Evolutionary conservation across 1,139 yeast genomes (phyloP).

Genomic region (Zygoascus hellenicus): DNA sequence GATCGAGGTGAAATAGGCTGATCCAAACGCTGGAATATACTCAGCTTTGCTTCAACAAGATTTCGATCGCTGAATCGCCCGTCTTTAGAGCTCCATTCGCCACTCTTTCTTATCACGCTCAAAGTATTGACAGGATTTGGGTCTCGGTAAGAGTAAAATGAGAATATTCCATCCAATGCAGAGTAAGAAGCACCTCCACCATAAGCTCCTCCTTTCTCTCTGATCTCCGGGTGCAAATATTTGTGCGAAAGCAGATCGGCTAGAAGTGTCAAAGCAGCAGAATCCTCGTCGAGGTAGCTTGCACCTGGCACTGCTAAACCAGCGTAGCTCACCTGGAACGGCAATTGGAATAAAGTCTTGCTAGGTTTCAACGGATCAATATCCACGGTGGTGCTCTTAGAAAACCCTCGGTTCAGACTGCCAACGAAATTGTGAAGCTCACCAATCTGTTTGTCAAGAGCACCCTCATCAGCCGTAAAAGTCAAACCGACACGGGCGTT

Average conservation of each 20-base stretch:
- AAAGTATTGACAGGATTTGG: constrained; percentile 77
- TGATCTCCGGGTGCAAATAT: constrained; percentile 77
- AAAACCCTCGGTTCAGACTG: neutral
- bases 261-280: constrained; percentile 78
- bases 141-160: constrained; percentile 88
- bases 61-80: constrained; percentile 50
- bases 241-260: constrained; percentile 78
- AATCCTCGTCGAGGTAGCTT: constrained; percentile 61
- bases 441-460: constrained; percentile 13
- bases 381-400: constrained; percentile 7
- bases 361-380: neutral
- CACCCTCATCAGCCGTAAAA: constrained; percentile 20
- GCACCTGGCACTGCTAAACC: constrained; percentile 67
- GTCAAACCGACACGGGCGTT: constrained; percentile 25
- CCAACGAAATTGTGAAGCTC: constrained; percentile 17
- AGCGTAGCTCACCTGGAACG: constrained; percentile 85
- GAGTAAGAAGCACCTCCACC: constrained; percentile 91
- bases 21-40: constrained; percentile 86
- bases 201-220: constrained; percentile 97
- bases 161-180: constrained; percentile 73
- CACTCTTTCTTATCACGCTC: constrained; percentile 53
- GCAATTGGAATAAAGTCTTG: constrained; percentile 57
- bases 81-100: constrained; percentile 48
- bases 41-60: constrained; percentile 80
- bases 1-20: constrained; percentile 79